A percentile compares a stretch with the other conserved stretches of the same genome.
These are phyloP conservation scores for Yamadazyma siamensis DNA, from an alignment of 1,139 yeast species.

Conservation along the genomic window DNA sequence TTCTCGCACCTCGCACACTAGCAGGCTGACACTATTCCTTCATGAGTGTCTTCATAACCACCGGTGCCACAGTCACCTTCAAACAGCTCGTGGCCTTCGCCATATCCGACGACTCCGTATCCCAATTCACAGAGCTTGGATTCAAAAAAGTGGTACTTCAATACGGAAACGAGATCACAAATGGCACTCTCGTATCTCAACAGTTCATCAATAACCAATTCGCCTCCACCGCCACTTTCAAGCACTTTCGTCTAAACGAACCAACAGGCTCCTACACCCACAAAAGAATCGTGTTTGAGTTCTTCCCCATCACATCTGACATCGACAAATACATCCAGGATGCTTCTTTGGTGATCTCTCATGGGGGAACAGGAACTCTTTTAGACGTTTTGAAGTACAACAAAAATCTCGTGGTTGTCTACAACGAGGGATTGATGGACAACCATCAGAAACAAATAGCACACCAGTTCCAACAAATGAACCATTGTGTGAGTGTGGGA, in stretches of 20 bases:
- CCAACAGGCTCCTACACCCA: slow-evolving; percentile 1
- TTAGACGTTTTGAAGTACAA: slow-evolving; percentile 63
- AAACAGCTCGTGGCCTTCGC: slow-evolving; percentile 46
- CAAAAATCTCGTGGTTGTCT: slow-evolving; percentile 64
- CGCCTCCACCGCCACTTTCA: slow-evolving; percentile 3
- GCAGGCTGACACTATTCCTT: too few relatives aligned
- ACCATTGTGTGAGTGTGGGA: slow-evolving; percentile 8
- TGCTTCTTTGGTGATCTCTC: slow-evolving; percentile 68
- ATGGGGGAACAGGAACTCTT: slow-evolving; percentile 94
- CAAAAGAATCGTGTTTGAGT: slow-evolving; percentile 16
- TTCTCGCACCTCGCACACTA: too few relatives aligned
- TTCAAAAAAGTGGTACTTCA: slow-evolving; percentile 33
- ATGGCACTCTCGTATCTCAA: slow-evolving; percentile 21
- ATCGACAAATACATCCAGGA: slow-evolving; percentile 34
- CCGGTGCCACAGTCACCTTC: slow-evolving; percentile 88
- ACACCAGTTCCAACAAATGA: slow-evolving; percentile 11
- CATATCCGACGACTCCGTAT: slow-evolving; percentile 33
- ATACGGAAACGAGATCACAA: slow-evolving; percentile 54
- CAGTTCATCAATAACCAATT: slow-evolving; percentile 15
- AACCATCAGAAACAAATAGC: slow-evolving; percentile 88
- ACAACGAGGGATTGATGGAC: slow-evolving; percentile 70
- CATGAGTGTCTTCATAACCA: slow-evolving; percentile 33
- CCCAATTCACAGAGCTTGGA: slow-evolving; percentile 17
- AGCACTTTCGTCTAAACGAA: slow-evolving; percentile 9
- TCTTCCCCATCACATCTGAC: slow-evolving; percentile 47